These are phyloP conservation scores for Phylloporus arenicola DNA, from an alignment of 768 basidiomycete species.

Conservation along the genomic window DNA sequence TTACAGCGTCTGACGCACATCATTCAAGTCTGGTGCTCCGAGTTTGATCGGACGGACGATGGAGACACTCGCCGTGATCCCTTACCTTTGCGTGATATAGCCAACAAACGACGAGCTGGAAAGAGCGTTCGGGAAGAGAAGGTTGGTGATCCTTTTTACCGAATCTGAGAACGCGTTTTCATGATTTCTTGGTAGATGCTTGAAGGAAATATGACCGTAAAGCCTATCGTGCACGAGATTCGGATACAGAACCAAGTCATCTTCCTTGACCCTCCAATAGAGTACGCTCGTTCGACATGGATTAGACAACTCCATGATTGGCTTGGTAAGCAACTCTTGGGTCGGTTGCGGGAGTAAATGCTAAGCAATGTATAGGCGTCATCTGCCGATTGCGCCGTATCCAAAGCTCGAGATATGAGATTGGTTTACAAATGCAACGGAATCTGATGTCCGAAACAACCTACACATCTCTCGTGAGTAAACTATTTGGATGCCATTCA, in stretches of 20 bases:
- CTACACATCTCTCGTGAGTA: slow-evolving; percentile 75
- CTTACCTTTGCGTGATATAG: slow-evolving; percentile 45
- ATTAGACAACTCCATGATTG: slow-evolving; percentile 84
- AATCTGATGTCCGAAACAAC: slow-evolving; percentile 59
- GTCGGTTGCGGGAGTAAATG: not conserved
- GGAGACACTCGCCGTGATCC: slow-evolving; percentile 54
- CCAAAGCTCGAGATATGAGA: slow-evolving; percentile 95
- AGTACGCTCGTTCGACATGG: slow-evolving; percentile 88
- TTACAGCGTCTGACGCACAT: slow-evolving; percentile 69
- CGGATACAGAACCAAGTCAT: slow-evolving; percentile 87
- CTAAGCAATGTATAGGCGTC: slow-evolving; percentile 46
- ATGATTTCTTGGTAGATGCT: slow-evolving; percentile 43
- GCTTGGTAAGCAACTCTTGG: slow-evolving; percentile 49
- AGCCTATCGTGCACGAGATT: slow-evolving; percentile 81
- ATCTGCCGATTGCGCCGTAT: slow-evolving; percentile 84
- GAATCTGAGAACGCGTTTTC: not conserved
- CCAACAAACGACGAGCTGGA: slow-evolving; percentile 62
- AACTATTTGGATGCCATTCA: not conserved
- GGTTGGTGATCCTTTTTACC: slow-evolving; percentile 35
- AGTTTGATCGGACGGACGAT: slow-evolving; percentile 78
- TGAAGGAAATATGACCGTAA: slow-evolving; percentile 70
- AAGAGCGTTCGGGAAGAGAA: slow-evolving; percentile 78
- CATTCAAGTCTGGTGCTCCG: slow-evolving; percentile 81
- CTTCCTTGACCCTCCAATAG: slow-evolving; percentile 96
- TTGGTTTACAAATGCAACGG: slow-evolving; percentile 87